A percentile compares a stretch with the other conserved stretches of the same genome.
phyloP scores from a whole-genome alignment of 2,329 filamentous ascomycete genomes.

The Atkinsonella hypoxylon region DNA sequence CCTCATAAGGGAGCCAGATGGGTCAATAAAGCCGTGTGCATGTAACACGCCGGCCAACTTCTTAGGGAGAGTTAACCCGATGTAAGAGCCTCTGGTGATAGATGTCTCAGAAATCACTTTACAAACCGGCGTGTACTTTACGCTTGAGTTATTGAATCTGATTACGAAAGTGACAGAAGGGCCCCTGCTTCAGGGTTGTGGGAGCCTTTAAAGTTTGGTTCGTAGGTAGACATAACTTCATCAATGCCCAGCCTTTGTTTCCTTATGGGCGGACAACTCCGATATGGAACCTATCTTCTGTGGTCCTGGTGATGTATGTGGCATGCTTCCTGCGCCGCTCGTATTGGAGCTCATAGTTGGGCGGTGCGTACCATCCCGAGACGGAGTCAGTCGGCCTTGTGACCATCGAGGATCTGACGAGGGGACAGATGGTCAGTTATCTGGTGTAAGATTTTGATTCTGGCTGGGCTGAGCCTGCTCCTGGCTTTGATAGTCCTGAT shows the following conservation, averaged over 20 bases:
- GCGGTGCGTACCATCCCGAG: constrained; percentile 12
- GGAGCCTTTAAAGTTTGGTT: neutral
- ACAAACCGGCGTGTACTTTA: too few species aligned
- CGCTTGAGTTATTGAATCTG: neutral
- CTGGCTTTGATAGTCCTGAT: constrained; percentile 18
- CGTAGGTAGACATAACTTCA: neutral
- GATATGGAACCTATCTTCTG: constrained; percentile 29
- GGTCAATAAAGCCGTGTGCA: neutral
- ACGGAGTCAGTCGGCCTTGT: constrained; percentile 17
- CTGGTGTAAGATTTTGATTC: constrained; percentile 13
- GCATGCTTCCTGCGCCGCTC: constrained; percentile 16
- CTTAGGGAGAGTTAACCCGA: neutral
- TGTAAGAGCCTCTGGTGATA: neutral
- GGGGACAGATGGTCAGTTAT: constrained; percentile 14
- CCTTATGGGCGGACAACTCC: constrained; percentile 34
- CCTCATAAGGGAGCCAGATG: neutral
- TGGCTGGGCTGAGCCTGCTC: constrained; percentile 18
- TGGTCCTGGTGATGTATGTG: constrained; percentile 19
- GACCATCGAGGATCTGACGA: constrained; percentile 30
- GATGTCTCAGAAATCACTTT: neutral
- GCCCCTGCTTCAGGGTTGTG: neutral
- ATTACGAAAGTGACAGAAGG: neutral
- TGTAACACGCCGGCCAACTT: neutral
- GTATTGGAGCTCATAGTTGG: constrained; percentile 15
- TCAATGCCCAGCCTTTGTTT: constrained; percentile 33